These are phyloP conservation scores for Euphorbia lathyris DNA, from an alignment of 345 rosid species.

Conservation along the genomic window DNA sequence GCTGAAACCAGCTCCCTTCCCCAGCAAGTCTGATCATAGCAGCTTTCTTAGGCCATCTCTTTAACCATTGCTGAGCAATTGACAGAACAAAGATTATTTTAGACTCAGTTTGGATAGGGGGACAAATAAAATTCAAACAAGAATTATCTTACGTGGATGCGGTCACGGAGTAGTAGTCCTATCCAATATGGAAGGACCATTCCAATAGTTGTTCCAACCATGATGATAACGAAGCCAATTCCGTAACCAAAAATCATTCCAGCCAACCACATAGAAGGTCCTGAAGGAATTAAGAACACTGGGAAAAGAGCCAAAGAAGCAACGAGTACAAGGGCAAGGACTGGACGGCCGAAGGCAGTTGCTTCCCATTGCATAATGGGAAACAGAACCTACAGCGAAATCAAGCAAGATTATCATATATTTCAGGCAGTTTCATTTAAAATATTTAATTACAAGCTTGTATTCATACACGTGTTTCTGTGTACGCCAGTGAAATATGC, in stretches of 20 bases:
- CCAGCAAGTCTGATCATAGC: conserved; percentile 82
- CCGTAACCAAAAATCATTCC: conserved; percentile 99
- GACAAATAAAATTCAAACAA: background rate
- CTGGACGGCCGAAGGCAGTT: conserved; percentile 96
- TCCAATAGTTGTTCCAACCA: conserved; percentile 94
- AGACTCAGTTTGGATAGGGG: background rate
- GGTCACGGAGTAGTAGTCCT: conserved; percentile 80
- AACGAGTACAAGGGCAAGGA: conserved; percentile 76
- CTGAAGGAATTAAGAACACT: conserved; percentile 91
- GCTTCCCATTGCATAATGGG: conserved; percentile 98
- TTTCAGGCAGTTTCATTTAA: background rate
- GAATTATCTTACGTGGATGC: conserved; percentile 67
- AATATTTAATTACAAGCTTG: background rate
- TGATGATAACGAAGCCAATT: conserved; percentile 82
- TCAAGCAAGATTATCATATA: background rate
- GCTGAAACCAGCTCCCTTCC: conserved; percentile 96
- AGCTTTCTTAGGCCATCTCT: conserved; percentile 87
- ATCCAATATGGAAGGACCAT: conserved; percentile 82
- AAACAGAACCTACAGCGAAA: conserved; percentile 56
- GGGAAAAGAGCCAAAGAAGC: conserved; percentile 91
- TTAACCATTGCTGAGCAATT: conserved; percentile 78
- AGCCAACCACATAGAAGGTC: conserved; percentile 99
- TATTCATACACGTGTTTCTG: background rate
- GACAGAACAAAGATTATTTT: conserved; percentile 8
- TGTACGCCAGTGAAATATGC: background rate